phyloP scores from a whole-genome alignment of 345 rosid genomes.

The Camelina hispida region DNA sequence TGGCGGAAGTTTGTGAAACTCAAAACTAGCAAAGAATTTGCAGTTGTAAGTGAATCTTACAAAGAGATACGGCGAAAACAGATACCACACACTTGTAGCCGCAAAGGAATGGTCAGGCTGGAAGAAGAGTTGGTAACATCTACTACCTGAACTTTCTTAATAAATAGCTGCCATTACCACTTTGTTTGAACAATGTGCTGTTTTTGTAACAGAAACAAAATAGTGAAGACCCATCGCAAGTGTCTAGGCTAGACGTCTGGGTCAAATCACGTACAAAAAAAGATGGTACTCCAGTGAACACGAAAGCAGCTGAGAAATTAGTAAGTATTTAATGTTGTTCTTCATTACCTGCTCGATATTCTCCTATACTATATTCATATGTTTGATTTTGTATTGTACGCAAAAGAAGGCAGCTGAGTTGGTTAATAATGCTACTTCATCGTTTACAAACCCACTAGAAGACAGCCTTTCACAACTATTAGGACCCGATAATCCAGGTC shows the following conservation, averaged over 20 bases:
- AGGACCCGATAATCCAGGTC: background rate
- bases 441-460: background rate
- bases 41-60: background rate
- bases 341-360: background rate
- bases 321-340: background rate
- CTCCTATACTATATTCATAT: background rate
- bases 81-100: background rate
- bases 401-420: background rate
- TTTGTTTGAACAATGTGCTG: background rate
- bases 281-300: conserved; percentile 1
- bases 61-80: background rate
- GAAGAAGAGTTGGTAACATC: background rate
- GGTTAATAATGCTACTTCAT: background rate
- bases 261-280: background rate
- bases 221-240: background rate
- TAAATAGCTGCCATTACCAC: background rate
- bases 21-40: background rate
- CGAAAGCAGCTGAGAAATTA: background rate
- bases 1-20: background rate
- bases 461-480: background rate
- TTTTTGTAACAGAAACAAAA: background rate
- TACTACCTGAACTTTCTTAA: background rate
- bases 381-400: background rate
- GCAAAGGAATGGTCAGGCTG: background rate
- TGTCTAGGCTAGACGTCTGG: background rate